Conservation (phyloP, 2,329 filamentous ascomycete genomes). For the Sporothrix euskadiensis region DNA sequence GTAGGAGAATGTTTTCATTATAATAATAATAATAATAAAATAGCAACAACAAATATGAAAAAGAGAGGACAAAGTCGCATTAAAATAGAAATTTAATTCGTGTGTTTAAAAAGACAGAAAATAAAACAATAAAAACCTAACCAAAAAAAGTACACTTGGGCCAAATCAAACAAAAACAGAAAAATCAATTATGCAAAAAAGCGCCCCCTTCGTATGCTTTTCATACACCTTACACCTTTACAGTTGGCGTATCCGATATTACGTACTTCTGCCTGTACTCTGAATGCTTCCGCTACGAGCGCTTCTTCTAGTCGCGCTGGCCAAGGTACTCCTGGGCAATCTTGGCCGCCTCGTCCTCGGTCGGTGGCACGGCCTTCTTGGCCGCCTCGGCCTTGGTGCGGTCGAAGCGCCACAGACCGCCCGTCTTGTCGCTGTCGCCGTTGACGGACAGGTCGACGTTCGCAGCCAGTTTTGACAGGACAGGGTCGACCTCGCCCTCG, state of each 20-base stretch:
- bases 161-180: not conserved
- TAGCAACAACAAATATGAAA: not conserved
- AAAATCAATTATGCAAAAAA: conserved; percentile 2
- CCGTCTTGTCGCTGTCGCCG: conserved; percentile 62
- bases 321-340: conserved; percentile 42
- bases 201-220: not conserved
- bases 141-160: not conserved
- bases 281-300: not conserved
- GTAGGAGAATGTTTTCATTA: too few species aligned
- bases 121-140: not conserved
- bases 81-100: not conserved
- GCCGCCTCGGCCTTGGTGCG: conserved; percentile 47
- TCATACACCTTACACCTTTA: not conserved
- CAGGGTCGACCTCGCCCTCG: conserved; percentile 46
- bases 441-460: conserved; percentile 50
- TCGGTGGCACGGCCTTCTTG: conserved; percentile 37
- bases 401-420: conserved; percentile 62
- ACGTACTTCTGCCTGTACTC: not conserved
- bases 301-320: conserved; percentile 33
- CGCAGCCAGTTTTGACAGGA: conserved; percentile 49
- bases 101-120: not conserved
- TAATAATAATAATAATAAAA: not conserved
- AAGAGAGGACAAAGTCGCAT: not conserved
- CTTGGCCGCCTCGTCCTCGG: conserved; percentile 40
- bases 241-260: too few species aligned